Evolutionary conservation across 1,139 yeast species (phyloP).

Genomic region (Candida tropicalis): DNA sequence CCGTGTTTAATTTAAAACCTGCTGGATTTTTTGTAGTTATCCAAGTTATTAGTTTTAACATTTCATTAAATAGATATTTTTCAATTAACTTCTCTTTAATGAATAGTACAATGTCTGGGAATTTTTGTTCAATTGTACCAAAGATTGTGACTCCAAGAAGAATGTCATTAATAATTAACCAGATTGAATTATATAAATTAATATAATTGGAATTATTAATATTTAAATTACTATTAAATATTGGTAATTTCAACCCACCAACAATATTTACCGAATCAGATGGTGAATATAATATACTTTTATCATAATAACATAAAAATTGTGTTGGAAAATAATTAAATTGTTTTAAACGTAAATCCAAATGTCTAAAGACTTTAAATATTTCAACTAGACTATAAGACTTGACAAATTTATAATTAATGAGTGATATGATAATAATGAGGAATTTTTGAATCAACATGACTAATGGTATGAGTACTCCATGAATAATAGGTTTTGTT

Average conservation of each 20-base stretch:
- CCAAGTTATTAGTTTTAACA: slow-evolving; percentile 63
- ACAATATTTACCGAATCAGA: slow-evolving; percentile 24
- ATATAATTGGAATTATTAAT: slow-evolving; percentile 74
- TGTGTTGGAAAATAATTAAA: slow-evolving; percentile 81
- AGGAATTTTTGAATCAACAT: slow-evolving; percentile 24
- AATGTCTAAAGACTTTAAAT: slow-evolving; percentile 74
- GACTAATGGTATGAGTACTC: slow-evolving; percentile 14
- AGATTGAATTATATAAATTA: slow-evolving; percentile 80
- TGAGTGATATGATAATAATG: slow-evolving; percentile 23
- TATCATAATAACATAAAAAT: slow-evolving; percentile 56
- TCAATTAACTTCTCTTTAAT: slow-evolving; percentile 41
- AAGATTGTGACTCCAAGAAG: slow-evolving; percentile 71
- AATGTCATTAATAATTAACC: slow-evolving; percentile 85
- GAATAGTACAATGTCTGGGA: slow-evolving; percentile 31
- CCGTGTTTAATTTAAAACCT: slow-evolving; percentile 89
- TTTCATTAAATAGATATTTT: slow-evolving; percentile 30
- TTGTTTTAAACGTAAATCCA: slow-evolving; percentile 78
- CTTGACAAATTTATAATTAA: slow-evolving; percentile 26
- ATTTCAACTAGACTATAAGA: slow-evolving; percentile 34
- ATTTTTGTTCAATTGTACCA: slow-evolving; percentile 49
- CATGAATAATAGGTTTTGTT: slow-evolving; percentile 1
- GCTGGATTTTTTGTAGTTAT: slow-evolving; percentile 84
- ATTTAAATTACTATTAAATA: slow-evolving; percentile 41
- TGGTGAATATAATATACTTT: slow-evolving; percentile 30
- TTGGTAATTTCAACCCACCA: slow-evolving; percentile 36